phyloP scores from a whole-genome alignment of 2,329 filamentous ascomycete genomes.

The Podosphaera aphanis region DNA sequence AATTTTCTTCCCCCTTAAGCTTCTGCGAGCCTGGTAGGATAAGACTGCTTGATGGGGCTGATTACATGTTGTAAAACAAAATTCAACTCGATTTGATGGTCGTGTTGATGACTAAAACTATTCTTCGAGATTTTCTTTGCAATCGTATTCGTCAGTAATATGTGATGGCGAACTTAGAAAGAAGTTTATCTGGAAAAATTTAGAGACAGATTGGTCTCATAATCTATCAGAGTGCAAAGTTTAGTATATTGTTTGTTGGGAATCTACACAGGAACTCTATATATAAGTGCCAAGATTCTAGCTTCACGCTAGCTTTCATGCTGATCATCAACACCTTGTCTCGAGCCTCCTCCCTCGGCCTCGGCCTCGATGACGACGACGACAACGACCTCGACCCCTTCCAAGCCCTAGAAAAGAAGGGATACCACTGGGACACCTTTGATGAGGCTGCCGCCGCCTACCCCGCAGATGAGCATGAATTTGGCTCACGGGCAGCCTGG shows the following conservation, averaged over 20 bases:
- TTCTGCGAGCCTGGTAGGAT: background rate
- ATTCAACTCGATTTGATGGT: background rate
- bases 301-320: too few relatives aligned
- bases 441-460: too few relatives aligned
- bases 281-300: too few relatives aligned
- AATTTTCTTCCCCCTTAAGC: background rate
- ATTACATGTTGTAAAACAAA: background rate
- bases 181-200: slow-evolving; percentile 1
- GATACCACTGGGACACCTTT: too few relatives aligned
- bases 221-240: background rate
- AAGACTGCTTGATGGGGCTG: background rate
- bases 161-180: background rate
- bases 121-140: background rate
- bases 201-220: background rate
- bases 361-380: too few relatives aligned
- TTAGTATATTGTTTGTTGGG: background rate
- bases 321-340: too few relatives aligned
- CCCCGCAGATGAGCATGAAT: too few relatives aligned
- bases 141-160: background rate
- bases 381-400: too few relatives aligned
- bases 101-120: background rate
- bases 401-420: too few relatives aligned
- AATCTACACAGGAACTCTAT: background rate
- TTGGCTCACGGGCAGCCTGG: too few relatives aligned
- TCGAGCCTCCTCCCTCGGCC: too few relatives aligned